These are phyloP conservation scores for Chrysoporthe austroafricana DNA, from an alignment of 2,329 filamentous ascomycete species.

Conservation along the genomic window DNA sequence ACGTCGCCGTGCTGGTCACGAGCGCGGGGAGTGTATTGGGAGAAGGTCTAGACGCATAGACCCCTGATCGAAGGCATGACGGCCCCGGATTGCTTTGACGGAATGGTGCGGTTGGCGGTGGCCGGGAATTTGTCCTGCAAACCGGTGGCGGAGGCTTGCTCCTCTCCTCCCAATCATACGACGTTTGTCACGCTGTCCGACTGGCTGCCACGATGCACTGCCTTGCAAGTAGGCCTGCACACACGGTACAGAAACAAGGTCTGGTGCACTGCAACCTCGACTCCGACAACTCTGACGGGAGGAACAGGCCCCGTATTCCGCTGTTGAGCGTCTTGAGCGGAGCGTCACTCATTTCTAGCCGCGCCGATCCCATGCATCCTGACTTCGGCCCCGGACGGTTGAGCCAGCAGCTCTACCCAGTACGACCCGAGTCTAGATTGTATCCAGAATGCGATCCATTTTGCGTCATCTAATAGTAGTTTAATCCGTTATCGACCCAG, in stretches of 20 bases:
- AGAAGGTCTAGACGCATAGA: background rate
- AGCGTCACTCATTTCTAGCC: too few species aligned
- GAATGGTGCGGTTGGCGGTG: background rate
- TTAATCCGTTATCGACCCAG: background rate
- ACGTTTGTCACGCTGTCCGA: background rate
- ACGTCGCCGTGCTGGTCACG: background rate
- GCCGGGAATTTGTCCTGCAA: background rate
- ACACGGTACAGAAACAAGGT: background rate
- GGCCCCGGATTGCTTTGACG: background rate
- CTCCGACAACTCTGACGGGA: background rate
- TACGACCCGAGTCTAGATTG: background rate
- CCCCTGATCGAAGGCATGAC: background rate
- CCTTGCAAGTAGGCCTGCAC: background rate
- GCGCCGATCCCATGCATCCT: background rate
- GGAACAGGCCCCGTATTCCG: background rate
- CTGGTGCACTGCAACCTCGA: background rate
- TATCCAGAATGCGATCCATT: background rate
- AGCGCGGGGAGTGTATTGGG: background rate
- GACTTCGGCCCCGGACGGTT: background rate
- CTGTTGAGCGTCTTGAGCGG: background rate
- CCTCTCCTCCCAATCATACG: background rate
- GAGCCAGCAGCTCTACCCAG: background rate
- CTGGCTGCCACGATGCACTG: conserved; percentile 4
- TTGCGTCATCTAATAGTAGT: too few species aligned
- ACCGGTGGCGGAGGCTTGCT: background rate